A percentile compares a stretch with the other conserved stretches of the same genome.
phyloP scores from a whole-genome alignment of 352 stramenopile genomes.

The Peronospora tabacina region DNA sequence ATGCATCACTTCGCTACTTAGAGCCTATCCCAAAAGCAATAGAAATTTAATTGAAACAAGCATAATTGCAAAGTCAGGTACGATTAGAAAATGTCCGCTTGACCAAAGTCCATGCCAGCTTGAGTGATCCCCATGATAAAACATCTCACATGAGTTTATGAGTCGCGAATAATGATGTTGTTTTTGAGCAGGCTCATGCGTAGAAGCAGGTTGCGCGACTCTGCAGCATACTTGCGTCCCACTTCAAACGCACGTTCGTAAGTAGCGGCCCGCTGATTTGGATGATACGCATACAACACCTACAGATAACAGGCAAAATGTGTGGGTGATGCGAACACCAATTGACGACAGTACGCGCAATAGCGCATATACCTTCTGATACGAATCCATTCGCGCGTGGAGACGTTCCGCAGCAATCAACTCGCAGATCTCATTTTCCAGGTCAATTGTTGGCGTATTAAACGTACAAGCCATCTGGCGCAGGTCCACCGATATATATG shows the following conservation, averaged over 20 bases:
- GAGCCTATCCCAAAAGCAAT: neutral
- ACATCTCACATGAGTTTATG: constrained; percentile 18
- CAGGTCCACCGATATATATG: constrained; percentile 83
- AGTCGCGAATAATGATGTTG: constrained; percentile 72
- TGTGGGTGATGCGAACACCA: neutral
- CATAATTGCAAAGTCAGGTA: constrained; percentile 7
- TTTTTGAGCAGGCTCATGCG: constrained; percentile 86
- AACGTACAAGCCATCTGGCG: constrained; percentile 83
- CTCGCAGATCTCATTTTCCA: constrained; percentile 76
- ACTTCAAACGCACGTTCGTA: constrained; percentile 79
- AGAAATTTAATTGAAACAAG: neutral
- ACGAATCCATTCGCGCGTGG: constrained; percentile 80
- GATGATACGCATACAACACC: constrained; percentile 74
- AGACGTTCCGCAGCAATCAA: constrained; percentile 72
- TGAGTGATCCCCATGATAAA: constrained; percentile 1
- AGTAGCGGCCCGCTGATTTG: constrained; percentile 66
- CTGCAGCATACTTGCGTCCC: constrained; percentile 67
- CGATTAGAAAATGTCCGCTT: constrained; percentile 15
- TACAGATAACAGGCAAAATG: constrained; percentile 11
- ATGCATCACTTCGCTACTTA: constrained; percentile 7
- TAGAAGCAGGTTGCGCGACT: constrained; percentile 75
- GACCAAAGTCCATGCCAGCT: neutral
- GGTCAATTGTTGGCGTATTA: constrained; percentile 43
- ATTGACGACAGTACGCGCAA: neutral
- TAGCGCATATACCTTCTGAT: constrained; percentile 58